Evolutionary conservation across 345 rosid species (phyloP), one percentile per base, ranked within the genome.

Genomic region (Sonneratia caseolaris): DNA sequence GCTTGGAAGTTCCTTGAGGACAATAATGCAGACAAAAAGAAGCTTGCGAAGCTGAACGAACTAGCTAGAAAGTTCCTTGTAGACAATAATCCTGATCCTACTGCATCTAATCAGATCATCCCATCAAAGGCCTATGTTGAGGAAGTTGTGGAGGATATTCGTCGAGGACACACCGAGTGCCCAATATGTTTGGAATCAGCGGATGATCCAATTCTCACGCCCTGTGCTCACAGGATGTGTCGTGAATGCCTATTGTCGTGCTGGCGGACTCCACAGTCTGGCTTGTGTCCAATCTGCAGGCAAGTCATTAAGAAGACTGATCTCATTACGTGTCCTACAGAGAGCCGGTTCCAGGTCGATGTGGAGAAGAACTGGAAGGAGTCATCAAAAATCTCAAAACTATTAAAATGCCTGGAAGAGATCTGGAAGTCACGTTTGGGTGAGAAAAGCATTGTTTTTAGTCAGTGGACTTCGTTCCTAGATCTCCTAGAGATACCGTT

Each of bases 391-490:
- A 81, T 87, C 64, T 72, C 83, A 6, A 84, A 79, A 72, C 83
- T 90, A 27, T 62, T 86, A 45, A 78, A 85, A 32, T 85, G 88
- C 81, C 78, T 88, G 71, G 88, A 85, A 49, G n/a, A 53, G 19
- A 76, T 84, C 49, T 61, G 56, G 61, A 47, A n/a, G 19, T 82
- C 79, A 14, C 80, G 84, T 70, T 77, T 68, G 22, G 84, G 88
- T 0, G 83, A 84, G 75, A 90, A 88, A 79, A 81, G 89, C 81
- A 82, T 88, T 21, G 82, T 90, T 24, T 90, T 90, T 69, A 86
- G 96, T 76, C 92, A 88, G 73, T 84, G 92, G 92, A 86, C 88
- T 73, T 86, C 91, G 10, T 88, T 90, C 77, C 37, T 88, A 64
- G 88, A 88, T 73, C 89, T 86, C 55, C 68, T 88, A 15, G 88